Conservation (phyloP, 495 filamentous ascomycete species). For the Neurospora sp. region DNA sequence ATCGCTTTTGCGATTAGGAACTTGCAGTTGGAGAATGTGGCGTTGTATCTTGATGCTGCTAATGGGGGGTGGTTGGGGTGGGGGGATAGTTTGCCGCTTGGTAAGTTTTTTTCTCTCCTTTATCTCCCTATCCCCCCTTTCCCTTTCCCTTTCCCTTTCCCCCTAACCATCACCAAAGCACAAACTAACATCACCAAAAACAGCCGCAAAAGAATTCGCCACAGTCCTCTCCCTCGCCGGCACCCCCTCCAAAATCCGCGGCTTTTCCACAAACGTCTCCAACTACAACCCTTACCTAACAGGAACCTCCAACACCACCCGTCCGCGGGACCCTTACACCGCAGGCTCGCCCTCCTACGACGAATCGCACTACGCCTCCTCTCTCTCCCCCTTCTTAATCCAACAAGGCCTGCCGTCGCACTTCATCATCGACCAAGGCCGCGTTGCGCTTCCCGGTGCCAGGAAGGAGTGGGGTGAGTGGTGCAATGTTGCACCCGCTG, state of each 20-base stretch:
- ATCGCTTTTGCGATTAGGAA: slow-evolving; percentile 47
- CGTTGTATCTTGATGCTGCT: slow-evolving; percentile 55
- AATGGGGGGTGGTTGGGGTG: slow-evolving; percentile 68
- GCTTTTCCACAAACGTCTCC: slow-evolving; percentile 66
- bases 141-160: too few relatives aligned
- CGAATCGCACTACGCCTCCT: slow-evolving; percentile 57
- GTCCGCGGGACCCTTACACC: slow-evolving; percentile 30
- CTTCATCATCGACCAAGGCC: slow-evolving; percentile 46
- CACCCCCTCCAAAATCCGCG: slow-evolving; percentile 40
- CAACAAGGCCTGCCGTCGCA: slow-evolving; percentile 48
- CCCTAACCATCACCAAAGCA: too few relatives aligned
- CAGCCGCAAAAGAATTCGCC: slow-evolving; percentile 50
- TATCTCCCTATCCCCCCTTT: too few relatives aligned
- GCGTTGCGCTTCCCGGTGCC: slow-evolving; percentile 41
- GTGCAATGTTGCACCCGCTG: slow-evolving; percentile 62
- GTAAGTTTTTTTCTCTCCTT: too few relatives aligned
- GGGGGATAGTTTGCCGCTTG: slow-evolving; percentile 51
- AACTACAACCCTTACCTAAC: slow-evolving; percentile 57
- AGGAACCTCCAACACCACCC: slow-evolving; percentile 33
- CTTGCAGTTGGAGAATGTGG: slow-evolving; percentile 48
- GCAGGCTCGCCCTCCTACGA: slow-evolving; percentile 41
- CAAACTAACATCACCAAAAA: slow-evolving; percentile 16
- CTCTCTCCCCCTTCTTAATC: slow-evolving; percentile 47
- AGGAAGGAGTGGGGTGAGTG: slow-evolving; percentile 61
- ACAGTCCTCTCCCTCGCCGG: slow-evolving; percentile 47